phyloP scores from a whole-genome alignment of 768 basidiomycete species.

The Lactarius sanguifluus region DNA sequence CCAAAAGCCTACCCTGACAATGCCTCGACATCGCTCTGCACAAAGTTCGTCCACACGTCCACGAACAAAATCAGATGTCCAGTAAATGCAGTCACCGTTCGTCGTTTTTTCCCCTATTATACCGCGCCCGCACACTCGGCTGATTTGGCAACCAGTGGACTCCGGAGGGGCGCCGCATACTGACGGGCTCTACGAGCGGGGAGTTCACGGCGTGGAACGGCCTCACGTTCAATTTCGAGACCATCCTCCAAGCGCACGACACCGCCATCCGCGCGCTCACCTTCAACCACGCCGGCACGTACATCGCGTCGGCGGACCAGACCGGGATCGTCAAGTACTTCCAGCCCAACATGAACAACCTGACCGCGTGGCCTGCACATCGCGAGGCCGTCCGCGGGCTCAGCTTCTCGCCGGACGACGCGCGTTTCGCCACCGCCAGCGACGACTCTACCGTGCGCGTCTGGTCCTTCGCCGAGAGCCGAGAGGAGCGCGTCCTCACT shows the following conservation, averaged over 20 bases:
- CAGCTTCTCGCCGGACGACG: slow-evolving; percentile 90
- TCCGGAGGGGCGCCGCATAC: slow-evolving; percentile 87
- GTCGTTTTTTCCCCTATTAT: slow-evolving; percentile 36
- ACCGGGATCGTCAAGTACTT: slow-evolving; percentile 97
- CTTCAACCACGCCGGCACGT: slow-evolving; percentile 92
- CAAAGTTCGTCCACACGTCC: slow-evolving; percentile 96
- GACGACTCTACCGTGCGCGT: slow-evolving; percentile 94
- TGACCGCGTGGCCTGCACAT: slow-evolving; percentile 93
- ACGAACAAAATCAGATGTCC: slow-evolving; percentile 99
- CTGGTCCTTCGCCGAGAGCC: slow-evolving; percentile 91
- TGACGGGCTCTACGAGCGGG: slow-evolving; percentile 95
- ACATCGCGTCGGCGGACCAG: slow-evolving; percentile 91
- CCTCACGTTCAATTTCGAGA: slow-evolving; percentile 98
- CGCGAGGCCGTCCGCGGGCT: slow-evolving; percentile 92
- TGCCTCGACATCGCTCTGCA: slow-evolving; percentile 89
- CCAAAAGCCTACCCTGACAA: slow-evolving; percentile 91
- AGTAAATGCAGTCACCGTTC: slow-evolving; percentile 89
- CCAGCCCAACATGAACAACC: slow-evolving; percentile 98
- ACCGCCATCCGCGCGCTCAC: slow-evolving; percentile 85
- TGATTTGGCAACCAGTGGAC: slow-evolving; percentile 69
- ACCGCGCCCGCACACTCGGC: not conserved
- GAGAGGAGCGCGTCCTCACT: slow-evolving; percentile 84
- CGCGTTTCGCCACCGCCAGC: slow-evolving; percentile 89
- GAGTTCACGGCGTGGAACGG: slow-evolving; percentile 99
- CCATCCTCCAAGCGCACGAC: slow-evolving; percentile 98